Percentiles rank a stretch among this genome's conserved stretches.
Conservation (phyloP, 2,329 filamentous ascomycete species). For the Xylaria sp. region DNA sequence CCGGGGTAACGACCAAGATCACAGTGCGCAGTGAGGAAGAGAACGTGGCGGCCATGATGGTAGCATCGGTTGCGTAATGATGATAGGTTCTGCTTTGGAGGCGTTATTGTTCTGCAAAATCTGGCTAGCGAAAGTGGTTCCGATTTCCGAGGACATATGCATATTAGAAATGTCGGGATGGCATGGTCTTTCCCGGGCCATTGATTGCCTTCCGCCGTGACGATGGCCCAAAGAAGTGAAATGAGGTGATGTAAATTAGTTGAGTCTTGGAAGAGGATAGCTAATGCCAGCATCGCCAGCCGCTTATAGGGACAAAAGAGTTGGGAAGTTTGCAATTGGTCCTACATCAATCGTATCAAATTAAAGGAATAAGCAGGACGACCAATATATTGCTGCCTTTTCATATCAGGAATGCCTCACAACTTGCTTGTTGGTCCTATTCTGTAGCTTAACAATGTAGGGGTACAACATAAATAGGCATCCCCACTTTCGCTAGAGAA, state of each 20-base stretch:
- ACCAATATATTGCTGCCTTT: too few relatives aligned
- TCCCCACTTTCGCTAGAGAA: not conserved
- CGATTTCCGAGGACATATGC: slow-evolving; percentile 45
- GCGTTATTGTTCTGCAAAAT: slow-evolving; percentile 49
- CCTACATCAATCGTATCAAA: too few relatives aligned
- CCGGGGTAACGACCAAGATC: slow-evolving; percentile 96
- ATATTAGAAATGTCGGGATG: slow-evolving; percentile 42
- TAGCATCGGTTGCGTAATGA: slow-evolving; percentile 82
- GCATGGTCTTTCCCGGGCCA: slow-evolving; percentile 25
- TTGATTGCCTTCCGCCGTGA: slow-evolving; percentile 9
- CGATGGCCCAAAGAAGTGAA: slow-evolving; percentile 1
- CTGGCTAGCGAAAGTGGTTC: slow-evolving; percentile 47
- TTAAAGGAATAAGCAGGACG: too few relatives aligned
- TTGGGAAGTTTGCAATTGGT: not conserved
- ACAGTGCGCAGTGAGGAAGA: slow-evolving; percentile 92
- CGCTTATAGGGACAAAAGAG: slow-evolving; percentile 12
- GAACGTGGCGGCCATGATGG: slow-evolving; percentile 84
- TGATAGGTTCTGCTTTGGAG: slow-evolving; percentile 44
- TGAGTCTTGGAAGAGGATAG: slow-evolving; percentile 14
- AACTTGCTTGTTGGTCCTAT: too few relatives aligned
- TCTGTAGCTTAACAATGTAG: too few relatives aligned
- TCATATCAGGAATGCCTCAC: too few relatives aligned
- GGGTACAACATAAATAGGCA: not conserved
- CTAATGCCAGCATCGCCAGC: not conserved
- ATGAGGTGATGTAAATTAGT: slow-evolving; percentile 20